Percentiles rank a stretch among this genome's conserved stretches.
These are phyloP conservation scores for Phaseolus lunatus DNA, from an alignment of 306 rosid genomes.

Conservation along the genomic window DNA sequence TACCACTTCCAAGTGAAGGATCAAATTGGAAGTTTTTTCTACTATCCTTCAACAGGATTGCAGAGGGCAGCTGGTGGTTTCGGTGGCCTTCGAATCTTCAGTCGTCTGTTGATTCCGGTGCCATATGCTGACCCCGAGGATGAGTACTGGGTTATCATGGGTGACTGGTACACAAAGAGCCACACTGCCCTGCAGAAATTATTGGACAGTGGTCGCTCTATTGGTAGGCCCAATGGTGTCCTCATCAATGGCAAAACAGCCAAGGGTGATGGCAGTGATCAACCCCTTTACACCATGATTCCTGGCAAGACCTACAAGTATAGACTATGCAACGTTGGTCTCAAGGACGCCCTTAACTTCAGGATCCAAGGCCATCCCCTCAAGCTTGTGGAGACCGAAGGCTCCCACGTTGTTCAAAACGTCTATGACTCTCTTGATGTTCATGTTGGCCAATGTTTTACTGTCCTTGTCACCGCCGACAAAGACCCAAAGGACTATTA, in stretches of 20 bases:
- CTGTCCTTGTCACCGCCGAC: constrained; percentile 71
- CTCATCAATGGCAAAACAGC: constrained; percentile 68
- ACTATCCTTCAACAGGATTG: constrained; percentile 63
- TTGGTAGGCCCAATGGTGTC: constrained; percentile 68
- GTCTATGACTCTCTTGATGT: constrained; percentile 74
- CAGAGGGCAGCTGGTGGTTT: constrained; percentile 73
- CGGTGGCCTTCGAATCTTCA: constrained; percentile 71
- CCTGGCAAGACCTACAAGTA: constrained; percentile 74
- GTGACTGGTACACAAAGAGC: constrained; percentile 76
- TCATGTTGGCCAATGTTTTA: constrained; percentile 79
- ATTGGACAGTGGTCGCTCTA: constrained; percentile 67
- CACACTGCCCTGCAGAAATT: constrained; percentile 52
- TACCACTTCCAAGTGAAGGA: constrained; percentile 82
- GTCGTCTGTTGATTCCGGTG: constrained; percentile 77
- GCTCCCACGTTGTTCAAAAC: constrained; percentile 78
- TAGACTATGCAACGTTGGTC: constrained; percentile 76
- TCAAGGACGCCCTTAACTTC: constrained; percentile 74
- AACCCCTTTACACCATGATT: constrained; percentile 74
- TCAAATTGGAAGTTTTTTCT: constrained; percentile 73
- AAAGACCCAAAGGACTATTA: constrained; percentile 71
- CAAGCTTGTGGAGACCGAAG: constrained; percentile 77
- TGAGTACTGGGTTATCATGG: constrained; percentile 71
- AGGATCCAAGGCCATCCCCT: constrained; percentile 73
- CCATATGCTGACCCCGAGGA: constrained; percentile 80
- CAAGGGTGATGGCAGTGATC: constrained; percentile 59